phyloP scores from a whole-genome alignment of 73 alveolate species.

The Paramecium sonneborni region DNA sequence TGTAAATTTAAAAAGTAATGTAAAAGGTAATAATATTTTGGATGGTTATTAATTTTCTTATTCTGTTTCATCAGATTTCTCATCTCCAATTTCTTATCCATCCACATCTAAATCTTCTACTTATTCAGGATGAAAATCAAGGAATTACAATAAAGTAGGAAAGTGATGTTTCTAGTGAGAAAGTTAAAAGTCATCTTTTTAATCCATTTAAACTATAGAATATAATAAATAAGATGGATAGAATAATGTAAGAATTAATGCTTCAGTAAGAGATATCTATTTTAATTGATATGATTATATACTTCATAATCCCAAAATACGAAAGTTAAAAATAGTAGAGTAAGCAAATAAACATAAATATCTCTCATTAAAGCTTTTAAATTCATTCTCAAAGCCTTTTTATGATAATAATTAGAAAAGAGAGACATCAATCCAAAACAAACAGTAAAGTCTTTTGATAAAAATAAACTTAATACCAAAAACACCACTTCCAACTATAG shows the following conservation, averaged over 20 bases:
- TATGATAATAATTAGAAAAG: slow-evolving; percentile 26
- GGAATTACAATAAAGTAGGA: slow-evolving; percentile 8
- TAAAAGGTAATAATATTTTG: slow-evolving; percentile 1
- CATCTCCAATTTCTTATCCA: neutral
- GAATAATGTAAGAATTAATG: neutral
- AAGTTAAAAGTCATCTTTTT: neutral
- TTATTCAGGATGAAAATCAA: neutral
- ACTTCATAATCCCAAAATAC: slow-evolving; percentile 53
- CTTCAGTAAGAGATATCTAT: slow-evolving; percentile 45
- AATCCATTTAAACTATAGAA: neutral
- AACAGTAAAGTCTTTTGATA: slow-evolving; percentile 38
- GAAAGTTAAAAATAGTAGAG: slow-evolving; percentile 3
- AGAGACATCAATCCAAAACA: slow-evolving; percentile 56
- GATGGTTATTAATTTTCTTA: neutral
- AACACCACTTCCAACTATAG: slow-evolving; percentile 52
- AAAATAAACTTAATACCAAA: neutral
- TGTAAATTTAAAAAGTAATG: neutral
- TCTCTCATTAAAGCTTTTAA: slow-evolving; percentile 46
- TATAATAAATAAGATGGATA: slow-evolving; percentile 27
- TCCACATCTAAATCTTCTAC: slow-evolving; percentile 33
- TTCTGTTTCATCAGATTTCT: neutral
- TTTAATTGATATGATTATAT: neutral
- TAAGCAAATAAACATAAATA: slow-evolving; percentile 11
- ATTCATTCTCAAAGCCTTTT: slow-evolving; percentile 31
- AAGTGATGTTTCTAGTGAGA: neutral